phyloP scores from a whole-genome alignment of 1,139 yeast species.

The Kodamaea plutei region DNA sequence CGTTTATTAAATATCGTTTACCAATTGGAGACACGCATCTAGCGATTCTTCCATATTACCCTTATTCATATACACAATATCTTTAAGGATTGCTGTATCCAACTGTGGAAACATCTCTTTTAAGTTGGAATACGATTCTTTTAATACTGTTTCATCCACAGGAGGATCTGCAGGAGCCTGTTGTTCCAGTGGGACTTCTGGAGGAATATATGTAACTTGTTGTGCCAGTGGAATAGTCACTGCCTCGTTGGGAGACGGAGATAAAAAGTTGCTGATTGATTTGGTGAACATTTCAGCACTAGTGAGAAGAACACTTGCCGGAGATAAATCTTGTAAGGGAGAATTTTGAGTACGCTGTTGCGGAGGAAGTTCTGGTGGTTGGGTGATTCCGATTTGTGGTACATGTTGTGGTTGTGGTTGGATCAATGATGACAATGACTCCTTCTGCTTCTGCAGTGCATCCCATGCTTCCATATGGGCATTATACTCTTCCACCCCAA shows the following conservation, averaged over 20 bases:
- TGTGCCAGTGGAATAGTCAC: constrained; percentile 7
- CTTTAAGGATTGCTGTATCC: constrained; percentile 65
- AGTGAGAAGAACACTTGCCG: constrained; percentile 47
- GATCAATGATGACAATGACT: constrained; percentile 7
- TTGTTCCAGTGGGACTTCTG: constrained; percentile 3
- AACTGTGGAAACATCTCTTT: constrained; percentile 72
- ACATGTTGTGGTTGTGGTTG: constrained; percentile 10
- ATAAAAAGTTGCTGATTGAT: constrained; percentile 41
- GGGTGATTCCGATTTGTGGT: constrained; percentile 9
- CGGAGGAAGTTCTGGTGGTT: constrained; percentile 13
- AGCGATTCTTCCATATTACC: constrained; percentile 73
- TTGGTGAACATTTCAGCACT: constrained; percentile 54
- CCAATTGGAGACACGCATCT: constrained; percentile 52
- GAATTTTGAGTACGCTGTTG: no score
- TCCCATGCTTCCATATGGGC: constrained; percentile 49
- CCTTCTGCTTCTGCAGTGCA: constrained; percentile 30
- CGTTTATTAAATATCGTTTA: no score
- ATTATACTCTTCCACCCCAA: constrained; percentile 53
- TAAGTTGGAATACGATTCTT: constrained; percentile 40
- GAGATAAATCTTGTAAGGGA: constrained; percentile 30
- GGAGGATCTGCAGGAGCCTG: constrained; percentile 3
- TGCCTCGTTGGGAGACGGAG: constrained; percentile 32
- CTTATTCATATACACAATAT: constrained; percentile 63
- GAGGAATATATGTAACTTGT: constrained; percentile 5
- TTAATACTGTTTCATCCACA: constrained; percentile 11